Evolutionary conservation across 2,329 filamentous ascomycete species (phyloP).

Genomic region (Diaporthe sp.): DNA sequence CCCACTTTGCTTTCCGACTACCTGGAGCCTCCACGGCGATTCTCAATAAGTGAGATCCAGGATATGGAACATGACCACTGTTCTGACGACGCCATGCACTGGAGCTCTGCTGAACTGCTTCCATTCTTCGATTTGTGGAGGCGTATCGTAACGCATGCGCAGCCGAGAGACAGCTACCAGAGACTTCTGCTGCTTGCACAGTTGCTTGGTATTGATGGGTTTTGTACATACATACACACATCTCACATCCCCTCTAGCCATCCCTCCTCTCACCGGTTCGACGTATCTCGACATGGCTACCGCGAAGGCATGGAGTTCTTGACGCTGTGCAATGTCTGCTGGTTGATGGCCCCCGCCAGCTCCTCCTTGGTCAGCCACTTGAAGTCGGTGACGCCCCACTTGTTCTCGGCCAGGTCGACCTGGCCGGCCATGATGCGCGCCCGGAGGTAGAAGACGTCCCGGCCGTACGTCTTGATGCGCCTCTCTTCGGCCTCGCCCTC

Average conservation of each 20-base stretch:
- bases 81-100: neutral
- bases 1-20: no score
- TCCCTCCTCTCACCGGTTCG: constrained; percentile 59
- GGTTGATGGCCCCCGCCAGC: constrained; percentile 75
- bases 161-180: neutral
- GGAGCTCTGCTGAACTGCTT: neutral
- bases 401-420: constrained; percentile 81
- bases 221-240: constrained; percentile 28
- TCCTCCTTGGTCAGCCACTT: constrained; percentile 95
- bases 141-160: neutral
- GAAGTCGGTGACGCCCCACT: constrained; percentile 83
- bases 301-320: constrained; percentile 79
- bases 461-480: constrained; percentile 59
- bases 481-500: constrained; percentile 54
- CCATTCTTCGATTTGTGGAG: neutral
- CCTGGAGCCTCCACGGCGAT: neutral
- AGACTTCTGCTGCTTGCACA: constrained; percentile 10
- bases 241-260: constrained; percentile 62
- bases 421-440: constrained; percentile 97
- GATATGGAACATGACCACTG: neutral
- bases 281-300: constrained; percentile 3
- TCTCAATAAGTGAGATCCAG: neutral
- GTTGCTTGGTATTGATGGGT: constrained; percentile 13
- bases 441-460: constrained; percentile 97
- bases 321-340: constrained; percentile 80